Evolutionary conservation across 2,329 filamentous ascomycete genomes (phyloP), one percentile per base, ranked within the genome.

Genomic region (Clonostachys rosea): DNA sequence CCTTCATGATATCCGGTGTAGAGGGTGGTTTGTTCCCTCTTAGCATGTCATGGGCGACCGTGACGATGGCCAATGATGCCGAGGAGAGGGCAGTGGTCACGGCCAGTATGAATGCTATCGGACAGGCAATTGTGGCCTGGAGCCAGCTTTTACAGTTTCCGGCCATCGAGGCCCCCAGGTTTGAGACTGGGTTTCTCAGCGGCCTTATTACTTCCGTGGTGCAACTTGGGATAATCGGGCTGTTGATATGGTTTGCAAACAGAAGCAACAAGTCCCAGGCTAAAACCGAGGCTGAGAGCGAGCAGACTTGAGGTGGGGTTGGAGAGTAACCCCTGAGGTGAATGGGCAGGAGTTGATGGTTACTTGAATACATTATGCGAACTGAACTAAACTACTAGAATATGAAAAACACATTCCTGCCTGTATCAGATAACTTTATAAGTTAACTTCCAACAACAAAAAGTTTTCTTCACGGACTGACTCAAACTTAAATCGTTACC

Each of bases 61-160:
- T 66, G 3, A 54, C 60, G 9, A 67, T 67, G 64, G 57, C 60
- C 3, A 59, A 63, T 11, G 64, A 68, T 40, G 65, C 66, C 8
- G 68, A 71, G 46, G 68, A 71, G 49, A 58, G 68, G 17, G 67
- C 67, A 2, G 58, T 70, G 3, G 65, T 70, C 6, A 69, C 65
- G 14, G 67, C 66, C 1, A 69, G 65, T 33, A 71, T 71, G 67
- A 71, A 70, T 43, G 63, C 68, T 6, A 67, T 71, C 43, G 67
- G 68, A 2, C 67, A 71, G 49, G 67, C 60, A 3, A 68, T 71
- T 34, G 63, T 60, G 12, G 67, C 68, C 0, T 66, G 68, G 42
- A 64, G 60, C 3, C 67, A 71, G 46, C 53, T 71, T 13, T 56
- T 67, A 6, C 64, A 67, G 44, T 71, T 61, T 41, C 65, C 67